These are phyloP conservation scores for Pseudogymnoascus sp. DNA, from an alignment of 2,329 filamentous ascomycete species.

Conservation along the genomic window DNA sequence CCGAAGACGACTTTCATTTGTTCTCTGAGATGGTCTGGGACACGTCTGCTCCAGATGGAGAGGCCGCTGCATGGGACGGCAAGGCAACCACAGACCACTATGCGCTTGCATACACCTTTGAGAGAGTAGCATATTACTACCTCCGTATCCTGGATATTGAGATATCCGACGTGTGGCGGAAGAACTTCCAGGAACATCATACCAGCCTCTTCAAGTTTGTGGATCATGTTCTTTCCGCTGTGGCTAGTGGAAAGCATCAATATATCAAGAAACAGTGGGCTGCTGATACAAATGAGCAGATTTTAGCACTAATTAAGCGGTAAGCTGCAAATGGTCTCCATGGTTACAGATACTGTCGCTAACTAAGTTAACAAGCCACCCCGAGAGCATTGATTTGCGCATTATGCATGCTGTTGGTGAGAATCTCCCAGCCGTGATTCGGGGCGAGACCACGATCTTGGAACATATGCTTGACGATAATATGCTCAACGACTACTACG, in stretches of 20 bases:
- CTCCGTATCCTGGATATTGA: neutral
- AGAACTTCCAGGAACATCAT: neutral
- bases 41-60: neutral
- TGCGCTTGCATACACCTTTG: neutral
- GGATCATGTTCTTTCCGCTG: neutral
- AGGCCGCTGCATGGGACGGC: neutral
- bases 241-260: conserved; percentile 9
- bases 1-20: neutral
- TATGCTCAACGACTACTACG: conserved; percentile 14
- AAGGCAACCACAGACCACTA: neutral
- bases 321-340: neutral
- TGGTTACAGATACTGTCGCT: neutral
- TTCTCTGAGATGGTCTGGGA: conserved; percentile 5
- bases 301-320: neutral
- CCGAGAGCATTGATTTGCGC: conserved; percentile 4
- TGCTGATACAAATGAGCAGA: conserved; percentile 6
- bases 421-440: conserved; percentile 9
- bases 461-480: conserved; percentile 10
- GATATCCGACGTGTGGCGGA: neutral
- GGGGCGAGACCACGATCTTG: conserved; percentile 11
- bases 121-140: conserved; percentile 7
- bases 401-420: conserved; percentile 11
- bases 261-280: conserved; percentile 9
- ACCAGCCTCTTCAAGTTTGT: neutral
- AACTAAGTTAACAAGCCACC: neutral